Conservation (phyloP, 768 basidiomycete species). For the Hortiboletus campestris region DNA sequence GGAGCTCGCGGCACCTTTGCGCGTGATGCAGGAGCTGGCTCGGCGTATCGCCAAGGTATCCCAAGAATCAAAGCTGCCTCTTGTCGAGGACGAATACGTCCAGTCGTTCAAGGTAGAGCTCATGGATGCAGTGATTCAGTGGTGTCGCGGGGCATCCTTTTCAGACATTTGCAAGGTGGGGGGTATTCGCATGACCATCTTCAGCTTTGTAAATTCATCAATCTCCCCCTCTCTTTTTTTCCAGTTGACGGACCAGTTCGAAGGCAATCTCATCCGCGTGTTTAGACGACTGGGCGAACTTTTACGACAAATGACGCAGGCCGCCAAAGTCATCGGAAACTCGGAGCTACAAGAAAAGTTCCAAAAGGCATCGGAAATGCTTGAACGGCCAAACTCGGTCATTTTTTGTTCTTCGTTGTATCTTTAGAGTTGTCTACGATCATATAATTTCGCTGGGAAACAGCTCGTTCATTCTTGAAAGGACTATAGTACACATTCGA, state of each 20-base stretch:
- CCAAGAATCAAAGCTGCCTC: constrained; percentile 83
- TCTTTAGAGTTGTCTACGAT: constrained; percentile 40
- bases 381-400: constrained; percentile 91
- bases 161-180: constrained; percentile 91
- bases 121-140: constrained; percentile 96
- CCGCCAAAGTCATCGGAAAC: constrained; percentile 96
- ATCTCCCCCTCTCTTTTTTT: background rate
- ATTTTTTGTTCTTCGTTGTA: constrained; percentile 89
- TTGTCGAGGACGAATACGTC: constrained; percentile 95
- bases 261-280: constrained; percentile 94
- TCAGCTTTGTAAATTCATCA: background rate
- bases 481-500: constrained; percentile 4
- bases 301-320: constrained; percentile 92
- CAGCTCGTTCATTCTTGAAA: background rate
- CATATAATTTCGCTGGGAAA: background rate
- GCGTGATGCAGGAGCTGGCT: constrained; percentile 95
- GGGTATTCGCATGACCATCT: background rate
- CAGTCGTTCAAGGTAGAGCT: constrained; percentile 96
- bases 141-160: constrained; percentile 98
- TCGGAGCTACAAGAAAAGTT: constrained; percentile 92
- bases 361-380: constrained; percentile 86
- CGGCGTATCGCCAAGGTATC: constrained; percentile 96
- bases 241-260: constrained; percentile 94
- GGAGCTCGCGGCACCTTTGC: constrained; percentile 87
- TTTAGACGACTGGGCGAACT: constrained; percentile 94